A percentile compares a stretch with the other conserved stretches of the same genome.
Evolutionary conservation across 345 rosid species (phyloP).

Genomic region (Citrus trifoliata): DNA sequence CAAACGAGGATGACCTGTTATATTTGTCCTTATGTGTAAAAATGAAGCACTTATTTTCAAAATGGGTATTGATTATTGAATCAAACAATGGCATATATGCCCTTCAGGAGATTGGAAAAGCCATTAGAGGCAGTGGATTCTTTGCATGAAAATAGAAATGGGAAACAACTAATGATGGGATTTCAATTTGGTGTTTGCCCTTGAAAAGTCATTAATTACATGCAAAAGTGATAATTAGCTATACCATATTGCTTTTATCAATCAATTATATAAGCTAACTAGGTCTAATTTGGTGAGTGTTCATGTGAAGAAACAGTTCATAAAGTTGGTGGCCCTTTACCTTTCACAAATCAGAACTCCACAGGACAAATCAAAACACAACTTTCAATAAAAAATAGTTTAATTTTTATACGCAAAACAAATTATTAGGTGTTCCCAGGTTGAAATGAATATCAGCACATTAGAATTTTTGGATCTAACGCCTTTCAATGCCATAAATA

Average conservation of each 20-base stretch:
- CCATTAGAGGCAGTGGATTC: background rate
- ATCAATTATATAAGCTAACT: too few species aligned
- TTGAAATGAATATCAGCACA: too few species aligned
- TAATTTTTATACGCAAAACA: too few species aligned
- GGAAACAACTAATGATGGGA: background rate
- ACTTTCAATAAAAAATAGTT: too few species aligned
- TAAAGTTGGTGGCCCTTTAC: background rate
- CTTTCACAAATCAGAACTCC: background rate
- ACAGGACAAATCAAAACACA: background rate
- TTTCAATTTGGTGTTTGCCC: background rate
- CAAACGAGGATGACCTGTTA: background rate
- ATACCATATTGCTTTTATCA: too few species aligned
- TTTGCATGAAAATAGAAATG: background rate
- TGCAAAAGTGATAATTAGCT: background rate
- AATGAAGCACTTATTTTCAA: background rate
- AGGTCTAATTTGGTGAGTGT: background rate
- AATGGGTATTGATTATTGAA: background rate
- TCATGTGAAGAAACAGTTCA: background rate
- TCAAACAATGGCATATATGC: background rate
- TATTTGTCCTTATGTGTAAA: background rate
- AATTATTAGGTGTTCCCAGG: too few species aligned
- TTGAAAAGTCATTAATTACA: background rate
- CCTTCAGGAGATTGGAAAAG: background rate
- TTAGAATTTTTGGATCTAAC: too few species aligned
- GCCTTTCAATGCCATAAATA: too few species aligned